Evolutionary conservation across 306 rosid genomes (phyloP).

Genomic region (Lupinus albus): DNA sequence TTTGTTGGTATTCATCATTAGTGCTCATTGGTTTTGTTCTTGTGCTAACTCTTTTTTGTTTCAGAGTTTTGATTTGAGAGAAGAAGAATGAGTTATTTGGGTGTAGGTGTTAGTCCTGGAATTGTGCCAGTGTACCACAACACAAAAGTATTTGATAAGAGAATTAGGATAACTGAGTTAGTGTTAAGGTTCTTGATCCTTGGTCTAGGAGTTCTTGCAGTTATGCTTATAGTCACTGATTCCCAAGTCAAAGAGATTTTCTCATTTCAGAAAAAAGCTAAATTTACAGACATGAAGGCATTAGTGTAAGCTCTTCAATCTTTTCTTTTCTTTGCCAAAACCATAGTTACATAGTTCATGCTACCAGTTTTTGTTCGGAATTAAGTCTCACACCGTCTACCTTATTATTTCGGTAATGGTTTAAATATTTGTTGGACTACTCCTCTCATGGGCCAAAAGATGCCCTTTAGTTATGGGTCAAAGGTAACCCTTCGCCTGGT

Average conservation of each 20-base stretch:
- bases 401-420: too few species aligned
- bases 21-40: conserved; percentile 5
- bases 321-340: conserved; percentile 9
- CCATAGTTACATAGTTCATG: too few species aligned
- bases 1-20: conserved; percentile 5
- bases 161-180: conserved; percentile 68
- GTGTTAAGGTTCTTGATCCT: conserved; percentile 67
- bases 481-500: too few species aligned
- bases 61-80: conserved; percentile 31
- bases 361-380: too few species aligned
- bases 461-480: too few species aligned
- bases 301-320: conserved; percentile 60
- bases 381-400: too few species aligned
- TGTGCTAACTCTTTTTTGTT: conserved; percentile 1
- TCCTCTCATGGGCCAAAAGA: too few species aligned
- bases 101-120: conserved; percentile 88
- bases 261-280: conserved; percentile 71
- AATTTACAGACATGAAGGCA: conserved; percentile 80
- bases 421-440: too few species aligned
- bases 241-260: conserved; percentile 67
- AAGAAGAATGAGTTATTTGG: conserved; percentile 62
- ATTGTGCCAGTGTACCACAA: conserved; percentile 63
- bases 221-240: conserved; percentile 85
- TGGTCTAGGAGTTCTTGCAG: conserved; percentile 64
- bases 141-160: conserved; percentile 58